These are phyloP conservation scores for Ophiocordyceps camponoti-floridani DNA, from an alignment of 2,329 filamentous ascomycete species.

Conservation along the genomic window DNA sequence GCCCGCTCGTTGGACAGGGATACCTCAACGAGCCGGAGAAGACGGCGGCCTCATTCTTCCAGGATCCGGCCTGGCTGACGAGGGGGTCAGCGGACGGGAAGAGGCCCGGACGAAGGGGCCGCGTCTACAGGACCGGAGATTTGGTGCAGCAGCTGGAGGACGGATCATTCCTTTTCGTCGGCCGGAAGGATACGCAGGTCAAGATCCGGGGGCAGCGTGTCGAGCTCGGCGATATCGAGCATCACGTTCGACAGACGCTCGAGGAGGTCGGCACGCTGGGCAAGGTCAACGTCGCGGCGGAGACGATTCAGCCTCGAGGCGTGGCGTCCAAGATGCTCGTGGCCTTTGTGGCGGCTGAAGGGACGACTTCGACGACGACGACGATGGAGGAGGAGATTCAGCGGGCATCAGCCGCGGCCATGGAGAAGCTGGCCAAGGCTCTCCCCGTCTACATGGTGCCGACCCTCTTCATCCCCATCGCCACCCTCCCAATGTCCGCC, in stretches of 20 bases:
- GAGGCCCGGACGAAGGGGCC: not conserved
- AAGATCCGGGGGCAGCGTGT: conserved; percentile 1
- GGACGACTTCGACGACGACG: not conserved
- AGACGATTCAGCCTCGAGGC: conserved; percentile 1
- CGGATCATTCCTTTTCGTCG: not conserved
- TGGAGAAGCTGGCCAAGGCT: not conserved
- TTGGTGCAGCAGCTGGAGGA: not conserved
- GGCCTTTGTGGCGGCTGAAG: conserved; percentile 1
- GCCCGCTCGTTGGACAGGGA: conserved; percentile 26
- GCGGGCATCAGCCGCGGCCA: not conserved
- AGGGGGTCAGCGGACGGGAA: not conserved
- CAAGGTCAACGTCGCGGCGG: conserved; percentile 1
- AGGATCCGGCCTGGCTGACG: conserved; percentile 15
- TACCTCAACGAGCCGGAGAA: conserved; percentile 28
- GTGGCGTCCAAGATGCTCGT: conserved; percentile 1
- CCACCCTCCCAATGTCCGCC: not conserved
- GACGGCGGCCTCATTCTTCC: conserved; percentile 25
- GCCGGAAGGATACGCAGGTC: conserved; percentile 1
- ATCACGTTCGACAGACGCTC: not conserved
- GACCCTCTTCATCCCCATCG: conserved; percentile 1
- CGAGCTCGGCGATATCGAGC: conserved; percentile 1
- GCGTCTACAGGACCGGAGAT: conserved; percentile 21
- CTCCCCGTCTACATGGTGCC: conserved; percentile 5
- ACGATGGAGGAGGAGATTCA: not conserved
- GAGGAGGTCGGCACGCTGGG: not conserved